Evolutionary conservation across 1,284 basidiomycete genomes (phyloP), one percentile per base, ranked within the genome.

Genomic region (Nidula niveotomentosa): DNA sequence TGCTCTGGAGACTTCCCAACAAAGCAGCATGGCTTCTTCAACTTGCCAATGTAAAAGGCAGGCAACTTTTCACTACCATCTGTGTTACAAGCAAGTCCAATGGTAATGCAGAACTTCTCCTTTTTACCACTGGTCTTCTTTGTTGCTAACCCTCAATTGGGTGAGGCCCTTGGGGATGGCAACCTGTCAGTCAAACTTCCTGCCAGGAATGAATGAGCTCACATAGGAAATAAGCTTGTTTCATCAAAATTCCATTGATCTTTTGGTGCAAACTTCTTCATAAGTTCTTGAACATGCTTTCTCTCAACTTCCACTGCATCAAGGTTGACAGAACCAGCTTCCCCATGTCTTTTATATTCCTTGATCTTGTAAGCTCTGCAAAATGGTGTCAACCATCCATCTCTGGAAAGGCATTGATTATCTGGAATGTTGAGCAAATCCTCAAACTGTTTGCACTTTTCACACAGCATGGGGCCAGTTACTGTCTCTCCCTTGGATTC

Each of bases 191-290:
- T n/a, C n/a, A n/a, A n/a, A n/a, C n/a, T n/a, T n/a, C n/a, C n/a
- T n/a, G n/a, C n/a, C n/a, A n/a, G n/a, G n/a, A n/a, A n/a, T n/a
- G n/a, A n/a, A n/a, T n/a, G n/a, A n/a, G n/a, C 12, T 36, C 49
- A 47, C 41, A 49, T 53, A 60, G 56, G 53, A 57, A 72, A 73
- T 10, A 73, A 59, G 8, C 66, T 60, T n/a, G 66, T 69, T 52
- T 76, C 69, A 56, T 76, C 74, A 52, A 68, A 60, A 57, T 76
- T 76, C 34, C 61, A 70, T 2, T 39, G 9, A 58, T 77, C 67
- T 15, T 62, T 53, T 2, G 55, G 58, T 2, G 56, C 36, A 53
- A 62, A 76, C 9, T 18, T 35, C 15, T 46, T 48, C 15, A 58
- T 41, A 18, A 64, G 48, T 12, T 54, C 47, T 17, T 53, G 47